These are phyloP conservation scores for Ambrosia hybrid DNA, from an alignment of 140 eudicot species.

Conservation along the genomic window DNA sequence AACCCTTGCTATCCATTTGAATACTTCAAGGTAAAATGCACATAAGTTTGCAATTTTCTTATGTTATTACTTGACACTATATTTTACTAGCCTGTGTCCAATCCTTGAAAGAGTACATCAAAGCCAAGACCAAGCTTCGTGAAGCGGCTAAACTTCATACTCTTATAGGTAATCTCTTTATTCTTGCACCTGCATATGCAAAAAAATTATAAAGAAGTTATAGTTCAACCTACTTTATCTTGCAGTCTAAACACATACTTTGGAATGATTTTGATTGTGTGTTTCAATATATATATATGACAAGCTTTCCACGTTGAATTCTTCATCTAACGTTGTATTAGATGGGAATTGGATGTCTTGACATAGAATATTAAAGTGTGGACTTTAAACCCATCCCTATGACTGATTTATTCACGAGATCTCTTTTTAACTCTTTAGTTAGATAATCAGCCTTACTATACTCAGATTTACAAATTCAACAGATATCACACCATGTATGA, in stretches of 20 bases:
- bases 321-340: no score
- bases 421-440: no score
- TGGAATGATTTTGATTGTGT: no score
- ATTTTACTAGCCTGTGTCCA: neutral
- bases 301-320: neutral
- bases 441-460: no score
- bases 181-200: neutral
- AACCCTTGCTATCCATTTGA: neutral
- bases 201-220: neutral
- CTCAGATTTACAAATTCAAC: no score
- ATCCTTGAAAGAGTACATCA: neutral
- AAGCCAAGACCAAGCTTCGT: neutral
- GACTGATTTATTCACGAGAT: no score
- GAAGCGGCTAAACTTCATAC: constrained; percentile 1
- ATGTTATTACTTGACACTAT: neutral
- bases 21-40: neutral
- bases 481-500: no score
- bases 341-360: neutral
- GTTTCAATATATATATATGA: neutral
- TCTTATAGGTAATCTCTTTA: neutral
- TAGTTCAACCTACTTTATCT: neutral
- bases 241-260: neutral
- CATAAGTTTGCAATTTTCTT: neutral
- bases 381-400: no score
- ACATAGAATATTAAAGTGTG: no score